Evolutionary conservation across 495 filamentous ascomycete genomes (phyloP).

Genomic region (Staphylotrichum tortipilum): DNA sequence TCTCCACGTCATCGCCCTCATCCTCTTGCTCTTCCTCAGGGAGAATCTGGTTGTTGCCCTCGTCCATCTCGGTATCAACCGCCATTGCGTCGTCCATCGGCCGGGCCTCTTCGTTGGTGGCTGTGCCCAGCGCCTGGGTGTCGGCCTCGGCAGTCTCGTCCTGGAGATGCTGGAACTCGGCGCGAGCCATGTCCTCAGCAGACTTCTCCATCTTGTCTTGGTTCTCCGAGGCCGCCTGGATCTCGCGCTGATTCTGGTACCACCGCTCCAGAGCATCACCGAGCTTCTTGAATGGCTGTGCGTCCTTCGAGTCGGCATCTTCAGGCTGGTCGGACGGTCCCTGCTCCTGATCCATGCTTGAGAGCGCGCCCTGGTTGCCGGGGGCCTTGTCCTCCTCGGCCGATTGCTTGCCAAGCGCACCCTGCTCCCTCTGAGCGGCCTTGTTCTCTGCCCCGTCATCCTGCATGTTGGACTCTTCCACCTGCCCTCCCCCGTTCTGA

Average conservation of each 20-base stretch:
- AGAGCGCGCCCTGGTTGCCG: constrained; percentile 40
- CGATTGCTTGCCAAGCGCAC: constrained; percentile 39
- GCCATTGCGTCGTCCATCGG: constrained; percentile 78
- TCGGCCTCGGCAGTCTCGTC: constrained; percentile 72
- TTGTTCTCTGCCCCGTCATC: constrained; percentile 36
- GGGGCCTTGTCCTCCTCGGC: constrained; percentile 43
- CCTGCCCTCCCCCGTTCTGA: constrained; percentile 47
- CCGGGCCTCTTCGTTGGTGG: constrained; percentile 74
- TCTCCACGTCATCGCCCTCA: constrained; percentile 32
- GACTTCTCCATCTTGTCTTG: constrained; percentile 43
- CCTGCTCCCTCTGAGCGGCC: constrained; percentile 39
- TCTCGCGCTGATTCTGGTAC: constrained; percentile 76
- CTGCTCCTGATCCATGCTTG: constrained; percentile 46
- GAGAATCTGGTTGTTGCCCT: constrained; percentile 40
- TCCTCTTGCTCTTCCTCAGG: constrained; percentile 53
- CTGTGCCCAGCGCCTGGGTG: constrained; percentile 82
- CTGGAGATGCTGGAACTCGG: constrained; percentile 82
- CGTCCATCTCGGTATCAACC: constrained; percentile 60
- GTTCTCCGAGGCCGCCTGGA: constrained; percentile 56
- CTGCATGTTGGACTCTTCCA: constrained; percentile 43
- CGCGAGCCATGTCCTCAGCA: constrained; percentile 38
- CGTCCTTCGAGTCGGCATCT: constrained; percentile 34
- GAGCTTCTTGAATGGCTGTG: constrained; percentile 77
- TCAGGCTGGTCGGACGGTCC: constrained; percentile 38
- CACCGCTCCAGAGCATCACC: constrained; percentile 90